These are phyloP conservation scores for Monosporozyma unispora DNA, from an alignment of 805 yeast species.

Conservation along the genomic window DNA sequence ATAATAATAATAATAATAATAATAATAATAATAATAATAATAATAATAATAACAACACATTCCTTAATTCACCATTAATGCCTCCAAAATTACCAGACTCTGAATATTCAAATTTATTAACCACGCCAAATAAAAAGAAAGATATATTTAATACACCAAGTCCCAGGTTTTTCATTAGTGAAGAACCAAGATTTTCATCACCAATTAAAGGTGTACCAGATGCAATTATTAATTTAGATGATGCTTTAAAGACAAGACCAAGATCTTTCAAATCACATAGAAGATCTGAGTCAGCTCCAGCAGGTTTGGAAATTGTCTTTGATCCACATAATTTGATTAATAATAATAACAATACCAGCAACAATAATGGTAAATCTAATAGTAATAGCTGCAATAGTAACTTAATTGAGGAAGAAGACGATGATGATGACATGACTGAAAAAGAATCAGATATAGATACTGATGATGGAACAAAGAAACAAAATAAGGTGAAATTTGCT, in stretches of 20 bases:
- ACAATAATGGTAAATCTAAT: background rate
- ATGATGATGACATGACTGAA: constrained; percentile 3
- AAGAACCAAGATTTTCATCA: constrained; percentile 25
- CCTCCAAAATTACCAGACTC: background rate
- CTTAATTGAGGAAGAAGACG: constrained; percentile 19
- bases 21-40: background rate
- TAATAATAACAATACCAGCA: background rate
- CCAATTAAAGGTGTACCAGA: constrained; percentile 36
- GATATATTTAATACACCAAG: constrained; percentile 10
- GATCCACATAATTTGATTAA: constrained; percentile 1
- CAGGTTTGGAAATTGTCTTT: constrained; percentile 31
- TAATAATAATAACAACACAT: background rate
- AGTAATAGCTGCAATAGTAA: background rate
- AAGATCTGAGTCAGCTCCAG: constrained; percentile 51
- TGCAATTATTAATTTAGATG: constrained; percentile 49
- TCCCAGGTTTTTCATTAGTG: constrained; percentile 27
- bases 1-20: background rate
- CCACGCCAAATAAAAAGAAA: constrained; percentile 5
- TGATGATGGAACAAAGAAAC: background rate
- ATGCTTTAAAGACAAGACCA: constrained; percentile 37
- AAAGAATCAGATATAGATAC: background rate
- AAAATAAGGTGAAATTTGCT: background rate
- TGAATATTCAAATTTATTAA: background rate
- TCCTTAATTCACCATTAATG: background rate
- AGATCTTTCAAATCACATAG: constrained; percentile 34